A percentile compares a stretch with the other conserved stretches of the same genome.
phyloP scores from a whole-genome alignment of 1,284 basidiomycete species.

The Anthracocystis setariae region DNA sequence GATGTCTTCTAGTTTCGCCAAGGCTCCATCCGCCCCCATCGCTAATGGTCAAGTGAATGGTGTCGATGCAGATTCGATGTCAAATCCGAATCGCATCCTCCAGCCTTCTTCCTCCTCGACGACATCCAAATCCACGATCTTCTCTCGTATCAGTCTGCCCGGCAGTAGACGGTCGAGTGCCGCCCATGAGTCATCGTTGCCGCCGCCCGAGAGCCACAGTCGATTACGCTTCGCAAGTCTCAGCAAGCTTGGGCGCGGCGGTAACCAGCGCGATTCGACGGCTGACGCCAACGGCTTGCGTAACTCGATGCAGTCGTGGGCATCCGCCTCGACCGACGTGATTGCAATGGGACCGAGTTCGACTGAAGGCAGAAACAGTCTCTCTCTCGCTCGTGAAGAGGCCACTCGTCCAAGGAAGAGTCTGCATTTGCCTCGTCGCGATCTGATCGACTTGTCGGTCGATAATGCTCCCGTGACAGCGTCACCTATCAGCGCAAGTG shows the following conservation, averaged over 20 bases:
- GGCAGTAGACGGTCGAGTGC: conserved; percentile 33
- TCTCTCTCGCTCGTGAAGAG: conserved; percentile 30
- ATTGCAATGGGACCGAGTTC: conserved; percentile 6
- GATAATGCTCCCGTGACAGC: conserved; percentile 7
- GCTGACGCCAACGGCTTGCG: conserved; percentile 16
- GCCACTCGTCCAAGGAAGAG: conserved; percentile 37
- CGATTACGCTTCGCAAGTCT: conserved; percentile 37
- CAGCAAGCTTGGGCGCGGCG: conserved; percentile 15
- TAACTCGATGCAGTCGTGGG: conserved; percentile 41
- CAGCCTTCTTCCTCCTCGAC: conserved; percentile 16
- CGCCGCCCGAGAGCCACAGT: conserved; percentile 18
- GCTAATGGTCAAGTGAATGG: conserved; percentile 17
- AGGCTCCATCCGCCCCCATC: conserved; percentile 19
- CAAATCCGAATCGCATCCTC: conserved; percentile 1
- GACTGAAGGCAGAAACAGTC: conserved; percentile 25
- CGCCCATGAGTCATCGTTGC: conserved; percentile 13
- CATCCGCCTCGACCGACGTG: conserved; percentile 44
- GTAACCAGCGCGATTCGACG: conserved; percentile 3
- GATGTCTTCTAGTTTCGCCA: conserved; percentile 13
- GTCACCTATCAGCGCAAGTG: conserved; percentile 3
- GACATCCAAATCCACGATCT: conserved; percentile 25
- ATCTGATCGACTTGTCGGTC: conserved; percentile 21
- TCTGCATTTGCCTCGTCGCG: conserved; percentile 26
- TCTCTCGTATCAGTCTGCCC: conserved; percentile 36
- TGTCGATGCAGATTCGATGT: conserved; percentile 1